These are phyloP conservation scores for Salvia splendens DNA, from an alignment of 257 asterid genomes.

Conservation along the genomic window DNA sequence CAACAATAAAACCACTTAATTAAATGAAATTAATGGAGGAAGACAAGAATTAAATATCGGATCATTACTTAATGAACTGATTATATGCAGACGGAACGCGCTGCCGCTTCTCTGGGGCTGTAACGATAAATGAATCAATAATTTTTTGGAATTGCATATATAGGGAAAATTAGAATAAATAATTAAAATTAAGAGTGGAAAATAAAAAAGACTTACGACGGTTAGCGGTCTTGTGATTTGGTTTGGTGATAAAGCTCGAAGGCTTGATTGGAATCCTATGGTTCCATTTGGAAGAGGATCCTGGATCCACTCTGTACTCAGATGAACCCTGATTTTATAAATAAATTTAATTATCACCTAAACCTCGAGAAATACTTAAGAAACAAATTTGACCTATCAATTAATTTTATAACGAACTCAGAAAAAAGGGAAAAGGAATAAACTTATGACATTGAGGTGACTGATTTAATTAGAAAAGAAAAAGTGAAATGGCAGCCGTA, in stretches of 20 bases:
- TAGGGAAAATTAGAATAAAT: neutral
- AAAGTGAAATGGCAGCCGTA: conserved; percentile 33
- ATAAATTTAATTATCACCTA: no score
- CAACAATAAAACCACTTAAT: neutral
- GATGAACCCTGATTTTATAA: conserved; percentile 40
- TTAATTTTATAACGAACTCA: no score
- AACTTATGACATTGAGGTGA: conserved; percentile 57
- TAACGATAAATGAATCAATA: neutral
- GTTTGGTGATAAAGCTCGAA: conserved; percentile 35
- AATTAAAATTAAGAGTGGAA: neutral
- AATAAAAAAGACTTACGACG: conserved; percentile 47
- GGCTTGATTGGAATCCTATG: conserved; percentile 48
- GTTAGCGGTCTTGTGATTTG: conserved; percentile 54
- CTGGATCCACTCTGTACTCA: conserved; percentile 51
- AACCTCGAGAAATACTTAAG: no score
- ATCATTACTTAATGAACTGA: conserved; percentile 79
- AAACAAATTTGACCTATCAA: no score
- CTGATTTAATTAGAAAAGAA: conserved; percentile 52
- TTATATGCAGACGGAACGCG: conserved; percentile 92
- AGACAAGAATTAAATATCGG: neutral
- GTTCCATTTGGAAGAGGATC: conserved; percentile 70
- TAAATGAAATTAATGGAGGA: neutral
- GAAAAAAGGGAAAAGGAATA: neutral
- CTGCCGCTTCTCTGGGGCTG: conserved; percentile 97
- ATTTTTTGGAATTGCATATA: neutral